Evolutionary conservation across 208 protist species (phyloP).

Genomic region (Acanthamoeba divionensis): DNA sequence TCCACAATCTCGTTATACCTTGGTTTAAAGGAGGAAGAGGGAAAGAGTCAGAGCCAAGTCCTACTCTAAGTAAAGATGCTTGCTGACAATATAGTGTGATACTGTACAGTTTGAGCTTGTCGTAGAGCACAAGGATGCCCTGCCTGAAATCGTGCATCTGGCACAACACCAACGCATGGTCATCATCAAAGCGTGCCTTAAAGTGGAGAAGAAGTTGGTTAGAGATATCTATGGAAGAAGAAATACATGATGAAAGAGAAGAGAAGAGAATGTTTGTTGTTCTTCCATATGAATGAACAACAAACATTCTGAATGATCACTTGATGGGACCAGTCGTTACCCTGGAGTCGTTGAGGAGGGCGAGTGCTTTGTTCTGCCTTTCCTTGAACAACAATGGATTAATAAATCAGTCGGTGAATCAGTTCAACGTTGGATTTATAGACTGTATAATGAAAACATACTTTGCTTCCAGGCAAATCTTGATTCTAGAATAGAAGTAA

Average conservation of each 20-base stretch:
- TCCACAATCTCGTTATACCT: slow-evolving; percentile 82
- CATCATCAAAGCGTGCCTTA: slow-evolving; percentile 82
- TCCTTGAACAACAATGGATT: too few relatives aligned
- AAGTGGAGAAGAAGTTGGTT: background rate
- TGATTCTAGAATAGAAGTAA: too few relatives aligned
- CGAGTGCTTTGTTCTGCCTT: background rate
- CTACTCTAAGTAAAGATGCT: background rate
- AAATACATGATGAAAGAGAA: too few relatives aligned
- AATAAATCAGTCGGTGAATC: too few relatives aligned
- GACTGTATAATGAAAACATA: too few relatives aligned
- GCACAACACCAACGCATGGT: slow-evolving; percentile 88
- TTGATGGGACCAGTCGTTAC: background rate
- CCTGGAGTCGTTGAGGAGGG: slow-evolving; percentile 12
- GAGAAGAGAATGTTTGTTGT: too few relatives aligned
- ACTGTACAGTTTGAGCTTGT: slow-evolving; percentile 80
- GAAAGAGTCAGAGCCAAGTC: background rate
- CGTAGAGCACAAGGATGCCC: slow-evolving; percentile 89
- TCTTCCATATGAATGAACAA: background rate
- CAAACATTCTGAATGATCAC: background rate
- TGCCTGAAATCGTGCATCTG: slow-evolving; percentile 87
- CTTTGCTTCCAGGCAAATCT: too few relatives aligned
- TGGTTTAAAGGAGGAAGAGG: background rate
- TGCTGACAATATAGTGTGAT: background rate
- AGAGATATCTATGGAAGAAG: background rate
- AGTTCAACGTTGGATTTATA: too few relatives aligned